A percentile compares a stretch with the other conserved stretches of the same genome.
Conservation (phyloP, 75 land plant genomes). For the Ceratopteris richardii region DNA sequence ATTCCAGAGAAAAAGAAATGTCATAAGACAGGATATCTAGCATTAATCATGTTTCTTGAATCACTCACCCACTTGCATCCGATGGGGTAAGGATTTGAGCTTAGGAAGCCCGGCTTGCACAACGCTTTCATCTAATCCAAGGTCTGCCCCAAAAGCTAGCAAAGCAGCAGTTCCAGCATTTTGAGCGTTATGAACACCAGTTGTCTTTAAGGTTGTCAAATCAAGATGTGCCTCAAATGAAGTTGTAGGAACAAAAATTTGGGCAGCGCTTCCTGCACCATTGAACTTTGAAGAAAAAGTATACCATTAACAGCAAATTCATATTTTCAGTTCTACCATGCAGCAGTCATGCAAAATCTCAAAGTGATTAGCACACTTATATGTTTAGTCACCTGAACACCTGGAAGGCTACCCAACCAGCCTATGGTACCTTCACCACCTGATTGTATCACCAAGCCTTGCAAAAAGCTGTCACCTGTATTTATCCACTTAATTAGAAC, state of each 20-base stretch:
- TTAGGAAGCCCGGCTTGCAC: conserved; percentile 30
- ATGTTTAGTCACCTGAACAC: conserved; percentile 53
- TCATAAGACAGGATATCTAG: no score
- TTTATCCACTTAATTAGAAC: neutral
- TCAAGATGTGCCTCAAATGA: conserved; percentile 30
- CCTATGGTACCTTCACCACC: conserved; percentile 27
- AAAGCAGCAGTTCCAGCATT: conserved; percentile 72
- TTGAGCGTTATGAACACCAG: conserved; percentile 52
- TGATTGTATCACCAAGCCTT: conserved; percentile 18
- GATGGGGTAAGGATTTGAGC: conserved; percentile 43
- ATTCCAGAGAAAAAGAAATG: no score
- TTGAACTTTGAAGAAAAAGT: conserved; percentile 31
- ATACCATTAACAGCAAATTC: no score
- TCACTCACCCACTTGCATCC: conserved; percentile 78
- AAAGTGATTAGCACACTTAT: no score
- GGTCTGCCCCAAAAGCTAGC: conserved; percentile 42
- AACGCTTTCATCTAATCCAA: conserved; percentile 35
- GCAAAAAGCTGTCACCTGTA: conserved; percentile 36
- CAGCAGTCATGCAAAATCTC: no score
- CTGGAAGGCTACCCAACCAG: conserved; percentile 58
- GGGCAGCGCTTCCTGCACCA: conserved; percentile 30
- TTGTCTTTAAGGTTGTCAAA: conserved; percentile 28
- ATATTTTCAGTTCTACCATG: neutral
- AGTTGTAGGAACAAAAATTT: conserved; percentile 36
- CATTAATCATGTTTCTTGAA: no score